Percentiles rank a stretch among this genome's conserved stretches.
These are phyloP conservation scores for Collybia nuda DNA, from an alignment of 768 basidiomycete genomes.

Conservation along the genomic window DNA sequence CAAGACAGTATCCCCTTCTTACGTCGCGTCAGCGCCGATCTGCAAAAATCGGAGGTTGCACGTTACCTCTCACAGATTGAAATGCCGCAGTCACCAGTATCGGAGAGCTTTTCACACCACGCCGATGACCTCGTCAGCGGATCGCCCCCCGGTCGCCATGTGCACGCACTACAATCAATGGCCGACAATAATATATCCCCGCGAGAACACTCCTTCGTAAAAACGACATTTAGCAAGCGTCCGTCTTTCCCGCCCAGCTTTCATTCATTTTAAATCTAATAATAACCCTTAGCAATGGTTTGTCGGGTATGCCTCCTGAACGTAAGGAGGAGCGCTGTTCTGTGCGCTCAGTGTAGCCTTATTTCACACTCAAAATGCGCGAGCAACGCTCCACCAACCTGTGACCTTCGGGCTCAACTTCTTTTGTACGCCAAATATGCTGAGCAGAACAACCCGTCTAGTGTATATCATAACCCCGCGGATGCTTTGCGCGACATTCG, in stretches of 20 bases:
- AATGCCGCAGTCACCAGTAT: slow-evolving; percentile 37
- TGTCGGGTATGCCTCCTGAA: slow-evolving; percentile 81
- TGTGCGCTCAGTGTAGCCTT: slow-evolving; percentile 88
- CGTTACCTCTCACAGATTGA: slow-evolving; percentile 53
- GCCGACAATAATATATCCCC: slow-evolving; percentile 55
- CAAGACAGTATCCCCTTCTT: slow-evolving; percentile 97
- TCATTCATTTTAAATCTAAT: slow-evolving; percentile 9
- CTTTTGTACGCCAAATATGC: slow-evolving; percentile 77
- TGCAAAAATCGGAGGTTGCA: slow-evolving; percentile 69
- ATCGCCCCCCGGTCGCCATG: slow-evolving; percentile 36
- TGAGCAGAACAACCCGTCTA: slow-evolving; percentile 58
- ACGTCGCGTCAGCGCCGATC: slow-evolving; percentile 84
- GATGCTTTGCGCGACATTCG: slow-evolving; percentile 41
- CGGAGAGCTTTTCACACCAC: slow-evolving; percentile 28
- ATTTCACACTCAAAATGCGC: slow-evolving; percentile 84
- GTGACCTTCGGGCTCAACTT: slow-evolving; percentile 81
- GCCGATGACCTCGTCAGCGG: slow-evolving; percentile 32
- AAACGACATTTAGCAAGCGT: slow-evolving; percentile 93
- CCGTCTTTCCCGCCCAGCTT: slow-evolving; percentile 28
- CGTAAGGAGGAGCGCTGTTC: slow-evolving; percentile 84
- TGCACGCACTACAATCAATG: slow-evolving; percentile 24
- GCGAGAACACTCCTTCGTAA: slow-evolving; percentile 82
- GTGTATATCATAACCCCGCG: slow-evolving; percentile 51
- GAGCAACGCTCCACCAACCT: slow-evolving; percentile 71
- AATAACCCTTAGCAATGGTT: slow-evolving; percentile 60